Conservation (phyloP, 1,139 yeast genomes). For the Lodderomyces margitis region DNA sequence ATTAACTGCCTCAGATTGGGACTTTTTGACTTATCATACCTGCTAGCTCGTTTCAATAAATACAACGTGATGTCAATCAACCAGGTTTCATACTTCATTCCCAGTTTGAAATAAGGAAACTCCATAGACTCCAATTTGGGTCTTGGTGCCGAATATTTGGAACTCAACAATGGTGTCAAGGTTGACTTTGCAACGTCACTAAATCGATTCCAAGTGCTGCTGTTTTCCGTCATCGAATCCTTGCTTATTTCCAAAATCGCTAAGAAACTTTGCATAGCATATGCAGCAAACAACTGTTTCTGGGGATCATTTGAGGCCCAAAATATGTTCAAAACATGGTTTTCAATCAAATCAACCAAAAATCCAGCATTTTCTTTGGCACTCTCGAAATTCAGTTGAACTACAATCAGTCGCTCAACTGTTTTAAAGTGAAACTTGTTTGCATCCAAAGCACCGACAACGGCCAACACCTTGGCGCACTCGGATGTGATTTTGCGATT, state of each 20-base stretch:
- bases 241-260: conserved; percentile 58
- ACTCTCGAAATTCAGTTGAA: conserved; percentile 61
- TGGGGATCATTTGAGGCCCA: conserved; percentile 90
- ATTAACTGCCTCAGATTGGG: conserved; percentile 33
- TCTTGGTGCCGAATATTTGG: conserved; percentile 59
- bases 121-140: conserved; percentile 35
- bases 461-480: conserved; percentile 70
- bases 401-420: conserved; percentile 42
- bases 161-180: conserved; percentile 69
- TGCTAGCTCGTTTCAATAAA: conserved; percentile 46
- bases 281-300: conserved; percentile 80
- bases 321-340: conserved; percentile 71
- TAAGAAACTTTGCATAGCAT: conserved; percentile 84
- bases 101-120: conserved; percentile 35
- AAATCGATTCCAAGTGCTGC: conserved; percentile 55
- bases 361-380: conserved; percentile 64
- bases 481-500: conserved; percentile 51
- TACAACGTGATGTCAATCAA: conserved; percentile 66
- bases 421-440: conserved; percentile 54
- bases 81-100: conserved; percentile 57
- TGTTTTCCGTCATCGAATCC: conserved; percentile 25
- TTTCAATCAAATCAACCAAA: conserved; percentile 63
- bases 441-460: conserved; percentile 78
- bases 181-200: conserved; percentile 72
- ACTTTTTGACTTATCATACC: conserved; percentile 11